Base-by-base conservation (phyloP, 1,284 basidiomycete species). In the Irpex lacteus region DNA sequence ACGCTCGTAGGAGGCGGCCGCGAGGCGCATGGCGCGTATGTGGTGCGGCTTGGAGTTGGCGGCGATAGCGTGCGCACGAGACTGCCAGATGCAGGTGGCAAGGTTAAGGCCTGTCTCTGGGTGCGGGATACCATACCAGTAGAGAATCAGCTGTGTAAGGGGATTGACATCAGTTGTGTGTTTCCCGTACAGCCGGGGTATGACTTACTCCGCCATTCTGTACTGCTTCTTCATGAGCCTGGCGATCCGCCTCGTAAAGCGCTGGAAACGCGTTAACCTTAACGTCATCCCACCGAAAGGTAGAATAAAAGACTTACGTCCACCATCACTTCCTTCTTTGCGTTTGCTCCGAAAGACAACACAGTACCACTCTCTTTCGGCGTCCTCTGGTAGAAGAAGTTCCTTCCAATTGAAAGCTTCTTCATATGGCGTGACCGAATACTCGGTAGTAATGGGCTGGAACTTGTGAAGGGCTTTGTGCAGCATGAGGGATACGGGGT, bases 51-150 rank as follows among this genome's bases (percentile, higher is more conserved):
- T 85, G 1, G 86, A 85, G 70, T 89, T 94, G 0, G 95, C 95
- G 5, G 87, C 87, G 40, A 89, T 78, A 0, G 95, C 95, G 68
- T 94, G 91, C 67, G 84, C 83, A 4, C 94, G 87, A 49, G 90
- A 93, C 76, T 94, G 91, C 95, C 95, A 98, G 59, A 97, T 91
- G 78, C 95, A 97, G n/a, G 95, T 96, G 2, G 95, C 94, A 60
- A 96, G 86, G 74, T 97, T 97, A 76, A 92, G 81, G 0, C 94
- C 90, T 0, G 89, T 90, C 19, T 79, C 72, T 56, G 81, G 80
- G 70, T 94, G 82, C 1, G 95, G 95, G n/a, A 90, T 84, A 21
- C 94, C 95, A 70, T 95, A 96, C 94, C 95, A 96, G 74, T 96
- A 96, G 70, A 92, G 78, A 61, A 94, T 84, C 36, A 94, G 79